These are phyloP conservation scores for Macrolepiota dolichaula DNA, from an alignment of 768 basidiomycete species.

Conservation along the genomic window DNA sequence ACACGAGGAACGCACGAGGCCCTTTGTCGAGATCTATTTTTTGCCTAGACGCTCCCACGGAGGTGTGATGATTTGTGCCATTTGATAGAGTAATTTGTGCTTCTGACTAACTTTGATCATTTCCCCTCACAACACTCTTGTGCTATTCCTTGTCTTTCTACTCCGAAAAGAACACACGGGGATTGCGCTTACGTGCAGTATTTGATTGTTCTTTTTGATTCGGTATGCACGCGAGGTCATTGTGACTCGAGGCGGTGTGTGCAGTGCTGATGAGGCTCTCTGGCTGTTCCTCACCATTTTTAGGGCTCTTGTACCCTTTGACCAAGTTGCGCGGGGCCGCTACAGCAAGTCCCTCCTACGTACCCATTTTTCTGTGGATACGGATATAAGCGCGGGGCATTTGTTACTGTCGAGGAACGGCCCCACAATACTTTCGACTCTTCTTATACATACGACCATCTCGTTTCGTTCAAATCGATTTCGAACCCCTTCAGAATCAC, in stretches of 20 bases:
- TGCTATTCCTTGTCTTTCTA: background rate
- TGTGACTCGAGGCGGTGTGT: background rate
- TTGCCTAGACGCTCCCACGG: background rate
- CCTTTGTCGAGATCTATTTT: background rate
- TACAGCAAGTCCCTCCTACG: too few relatives aligned
- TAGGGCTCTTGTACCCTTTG: background rate
- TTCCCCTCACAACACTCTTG: background rate
- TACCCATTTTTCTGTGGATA: background rate
- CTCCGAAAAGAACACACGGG: background rate
- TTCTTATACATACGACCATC: background rate
- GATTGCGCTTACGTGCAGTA: background rate
- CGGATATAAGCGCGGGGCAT: background rate
- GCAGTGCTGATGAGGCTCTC: background rate
- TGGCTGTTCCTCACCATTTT: constrained; percentile 1
- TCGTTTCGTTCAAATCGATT: background rate
- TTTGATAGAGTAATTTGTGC: background rate
- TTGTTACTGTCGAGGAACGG: background rate
- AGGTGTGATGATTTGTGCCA: background rate
- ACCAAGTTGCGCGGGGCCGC: too few relatives aligned
- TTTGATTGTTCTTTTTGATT: background rate
- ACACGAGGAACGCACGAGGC: background rate
- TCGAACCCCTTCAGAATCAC: too few relatives aligned
- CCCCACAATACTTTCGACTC: background rate
- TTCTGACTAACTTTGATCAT: background rate
- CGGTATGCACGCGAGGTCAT: background rate